phyloP scores from a whole-genome alignment of 2,329 filamentous ascomycete species.

The Plenodomus biglobosus region DNA sequence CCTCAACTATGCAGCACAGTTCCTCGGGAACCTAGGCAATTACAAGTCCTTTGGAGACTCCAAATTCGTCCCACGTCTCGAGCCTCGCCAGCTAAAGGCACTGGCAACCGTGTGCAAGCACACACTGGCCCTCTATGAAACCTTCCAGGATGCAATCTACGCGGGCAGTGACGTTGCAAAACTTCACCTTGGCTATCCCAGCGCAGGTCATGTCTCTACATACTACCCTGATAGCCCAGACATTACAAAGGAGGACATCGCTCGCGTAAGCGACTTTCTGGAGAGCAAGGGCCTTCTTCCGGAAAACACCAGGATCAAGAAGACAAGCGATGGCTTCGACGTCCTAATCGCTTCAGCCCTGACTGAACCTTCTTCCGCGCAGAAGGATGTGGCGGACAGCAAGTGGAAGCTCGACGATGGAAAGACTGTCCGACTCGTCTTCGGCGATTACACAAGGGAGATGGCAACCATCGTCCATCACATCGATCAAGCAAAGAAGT shows the following conservation, averaged over 20 bases:
- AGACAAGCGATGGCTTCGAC: slow-evolving; percentile 50
- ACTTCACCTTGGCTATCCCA: slow-evolving; percentile 55
- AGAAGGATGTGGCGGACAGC: slow-evolving; percentile 49
- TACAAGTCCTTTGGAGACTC: slow-evolving; percentile 56
- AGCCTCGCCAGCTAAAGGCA: slow-evolving; percentile 47
- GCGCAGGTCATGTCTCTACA: slow-evolving; percentile 51
- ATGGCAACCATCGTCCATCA: slow-evolving; percentile 51
- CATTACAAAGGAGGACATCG: slow-evolving; percentile 53
- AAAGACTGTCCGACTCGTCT: slow-evolving; percentile 50
- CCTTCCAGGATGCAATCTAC: slow-evolving; percentile 50
- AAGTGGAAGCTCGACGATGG: slow-evolving; percentile 52
- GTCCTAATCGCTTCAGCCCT: slow-evolving; percentile 53
- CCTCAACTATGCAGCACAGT: slow-evolving; percentile 47
- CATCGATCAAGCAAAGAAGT: slow-evolving; percentile 51
- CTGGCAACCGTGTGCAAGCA: slow-evolving; percentile 47
- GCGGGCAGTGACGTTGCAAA: slow-evolving; percentile 45
- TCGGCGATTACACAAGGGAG: slow-evolving; percentile 51
- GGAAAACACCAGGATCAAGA: slow-evolving; percentile 54
- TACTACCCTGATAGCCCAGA: slow-evolving; percentile 54
- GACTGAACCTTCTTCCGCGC: slow-evolving; percentile 41
- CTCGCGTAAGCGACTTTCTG: slow-evolving; percentile 50
- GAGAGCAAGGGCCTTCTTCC: slow-evolving; percentile 50
- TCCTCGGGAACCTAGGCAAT: slow-evolving; percentile 58
- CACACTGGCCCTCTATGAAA: slow-evolving; percentile 45
- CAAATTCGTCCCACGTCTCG: slow-evolving; percentile 55